Conservation (phyloP, 2,329 filamentous ascomycete genomes). For the Macrophomina pseudophaseolina region DNA sequence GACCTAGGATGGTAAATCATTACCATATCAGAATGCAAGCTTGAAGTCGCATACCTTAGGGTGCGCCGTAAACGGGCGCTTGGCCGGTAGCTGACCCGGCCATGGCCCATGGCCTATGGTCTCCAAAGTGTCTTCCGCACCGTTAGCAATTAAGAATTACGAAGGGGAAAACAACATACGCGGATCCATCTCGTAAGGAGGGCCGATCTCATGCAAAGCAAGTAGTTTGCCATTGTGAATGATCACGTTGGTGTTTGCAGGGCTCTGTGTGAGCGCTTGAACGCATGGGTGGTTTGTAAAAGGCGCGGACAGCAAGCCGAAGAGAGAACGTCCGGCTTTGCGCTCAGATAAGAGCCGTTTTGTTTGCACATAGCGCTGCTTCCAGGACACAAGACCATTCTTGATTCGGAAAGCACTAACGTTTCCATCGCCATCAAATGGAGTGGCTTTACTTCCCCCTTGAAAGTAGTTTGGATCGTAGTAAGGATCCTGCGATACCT, state of each 20-base stretch:
- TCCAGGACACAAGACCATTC: neutral
- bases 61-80: neutral
- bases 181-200: neutral
- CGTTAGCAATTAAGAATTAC: neutral
- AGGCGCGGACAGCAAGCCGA: neutral
- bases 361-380: neutral
- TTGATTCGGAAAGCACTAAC: neutral
- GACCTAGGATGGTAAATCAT: neutral
- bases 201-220: neutral
- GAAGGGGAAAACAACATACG: neutral
- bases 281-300: neutral
- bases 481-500: neutral
- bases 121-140: neutral
- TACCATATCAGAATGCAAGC: neutral
- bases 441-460: neutral
- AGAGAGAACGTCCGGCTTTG: neutral
- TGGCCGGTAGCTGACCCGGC: neutral
- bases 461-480: neutral
- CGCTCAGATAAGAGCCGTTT: neutral
- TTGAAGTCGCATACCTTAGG: neutral
- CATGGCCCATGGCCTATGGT: neutral
- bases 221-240: neutral
- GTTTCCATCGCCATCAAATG: conserved; percentile 1
- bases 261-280: neutral
- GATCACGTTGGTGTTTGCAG: neutral